phyloP scores from a whole-genome alignment of 306 rosid genomes.

The Benincasa hispida region DNA sequence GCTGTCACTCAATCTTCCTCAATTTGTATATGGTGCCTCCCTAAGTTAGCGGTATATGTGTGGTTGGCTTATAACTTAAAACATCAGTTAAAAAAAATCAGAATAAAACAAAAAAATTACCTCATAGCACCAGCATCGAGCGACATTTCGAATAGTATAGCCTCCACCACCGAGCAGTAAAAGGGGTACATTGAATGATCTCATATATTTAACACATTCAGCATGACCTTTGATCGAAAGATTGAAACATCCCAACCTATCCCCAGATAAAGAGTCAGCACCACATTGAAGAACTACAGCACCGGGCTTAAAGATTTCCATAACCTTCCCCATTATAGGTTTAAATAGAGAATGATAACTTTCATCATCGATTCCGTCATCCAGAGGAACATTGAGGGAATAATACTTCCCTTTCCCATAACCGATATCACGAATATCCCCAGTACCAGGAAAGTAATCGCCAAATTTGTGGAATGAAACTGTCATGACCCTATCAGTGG shows the following conservation, averaged over 20 bases:
- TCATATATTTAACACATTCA: constrained; percentile 77
- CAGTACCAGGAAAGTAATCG: constrained; percentile 82
- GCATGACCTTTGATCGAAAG: constrained; percentile 87
- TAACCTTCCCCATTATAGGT: constrained; percentile 70
- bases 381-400: constrained; percentile 82
- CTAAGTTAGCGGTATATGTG: background rate
- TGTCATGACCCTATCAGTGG: constrained; percentile 84
- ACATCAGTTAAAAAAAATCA: background rate
- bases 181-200: constrained; percentile 82
- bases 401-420: constrained; percentile 71
- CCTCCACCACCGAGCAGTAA: constrained; percentile 83
- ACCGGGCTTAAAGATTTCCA: constrained; percentile 81
- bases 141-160: constrained; percentile 81
- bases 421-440: constrained; percentile 70
- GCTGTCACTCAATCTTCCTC: background rate
- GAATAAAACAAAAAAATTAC: constrained; percentile 17
- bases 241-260: constrained; percentile 79
- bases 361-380: constrained; percentile 88
- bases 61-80: background rate
- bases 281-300: constrained; percentile 93
- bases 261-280: constrained; percentile 83
- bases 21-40: background rate
- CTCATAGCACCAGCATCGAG: constrained; percentile 95
- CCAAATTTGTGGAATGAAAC: constrained; percentile 89
- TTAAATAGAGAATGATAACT: constrained; percentile 82